Percentiles rank a stretch among this genome's conserved stretches.
These are phyloP conservation scores for Cadophora sp. DNA, from an alignment of 2,329 filamentous ascomycete genomes.

Conservation along the genomic window DNA sequence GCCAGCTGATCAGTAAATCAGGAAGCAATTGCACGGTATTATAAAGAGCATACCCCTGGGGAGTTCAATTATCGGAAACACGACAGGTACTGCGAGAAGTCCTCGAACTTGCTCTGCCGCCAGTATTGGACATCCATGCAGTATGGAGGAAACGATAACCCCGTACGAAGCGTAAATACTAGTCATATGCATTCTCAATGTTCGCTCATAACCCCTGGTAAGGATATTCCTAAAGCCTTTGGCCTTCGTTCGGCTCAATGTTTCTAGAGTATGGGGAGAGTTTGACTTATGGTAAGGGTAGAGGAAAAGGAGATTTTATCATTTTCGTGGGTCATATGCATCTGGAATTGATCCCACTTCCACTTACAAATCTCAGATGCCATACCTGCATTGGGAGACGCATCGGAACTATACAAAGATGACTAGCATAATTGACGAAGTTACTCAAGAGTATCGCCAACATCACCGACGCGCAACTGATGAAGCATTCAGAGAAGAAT, in stretches of 20 bases:
- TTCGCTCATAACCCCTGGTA: slow-evolving; percentile 30
- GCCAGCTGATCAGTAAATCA: slow-evolving; percentile 6
- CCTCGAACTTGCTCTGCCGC: slow-evolving; percentile 29
- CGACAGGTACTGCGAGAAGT: slow-evolving; percentile 18
- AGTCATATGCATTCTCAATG: slow-evolving; percentile 34
- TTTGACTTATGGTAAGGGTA: no score
- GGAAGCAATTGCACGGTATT: slow-evolving; percentile 28
- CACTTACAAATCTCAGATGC: slow-evolving; percentile 33
- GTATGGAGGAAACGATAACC: slow-evolving; percentile 29
- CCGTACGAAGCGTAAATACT: no score
- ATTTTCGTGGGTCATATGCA: slow-evolving; percentile 26
- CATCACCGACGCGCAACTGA: slow-evolving; percentile 18
- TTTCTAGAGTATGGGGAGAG: no score
- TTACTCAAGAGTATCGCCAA: slow-evolving; percentile 14
- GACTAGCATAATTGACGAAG: slow-evolving; percentile 25
- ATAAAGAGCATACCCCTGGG: slow-evolving; percentile 14
- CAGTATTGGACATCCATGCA: slow-evolving; percentile 31
- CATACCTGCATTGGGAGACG: slow-evolving; percentile 43
- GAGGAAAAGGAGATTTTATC: slow-evolving; percentile 26
- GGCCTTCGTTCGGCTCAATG: no score
- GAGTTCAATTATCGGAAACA: slow-evolving; percentile 17
- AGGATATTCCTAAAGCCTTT: no score
- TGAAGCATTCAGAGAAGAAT: slow-evolving; percentile 15
- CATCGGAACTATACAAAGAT: slow-evolving; percentile 29
- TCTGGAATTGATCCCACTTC: no score